phyloP scores from a whole-genome alignment of 306 rosid species.

The cucumber (Cucumis sativus) region Cucumber_9930_V3 NC_026660.2:20866501-20867000 shows the following conservation, averaged over 20 bases:
- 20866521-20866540: not conserved
- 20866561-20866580: constrained; percentile 1
- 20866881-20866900: no score
- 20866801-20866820: not conserved
- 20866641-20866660: constrained; percentile 93
- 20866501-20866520: not conserved
- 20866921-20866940: no score
- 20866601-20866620: not conserved
- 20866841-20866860: not conserved
- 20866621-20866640: constrained; percentile 67
- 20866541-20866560: not conserved
- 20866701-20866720: constrained; percentile 96
- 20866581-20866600: not conserved
- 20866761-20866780: not conserved
- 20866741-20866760: constrained; percentile 46
- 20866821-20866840: not conserved
- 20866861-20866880: not conserved
- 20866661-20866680: constrained; percentile 96
- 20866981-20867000: no score
- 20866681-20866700: constrained; percentile 94
- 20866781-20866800: not conserved
- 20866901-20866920: no score
- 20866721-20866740: constrained; percentile 91
- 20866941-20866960: no score
- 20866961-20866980: no score